Base-by-base conservation (phyloP, 164 flowering plant genomes). In the Malania oleifera region DNA sequence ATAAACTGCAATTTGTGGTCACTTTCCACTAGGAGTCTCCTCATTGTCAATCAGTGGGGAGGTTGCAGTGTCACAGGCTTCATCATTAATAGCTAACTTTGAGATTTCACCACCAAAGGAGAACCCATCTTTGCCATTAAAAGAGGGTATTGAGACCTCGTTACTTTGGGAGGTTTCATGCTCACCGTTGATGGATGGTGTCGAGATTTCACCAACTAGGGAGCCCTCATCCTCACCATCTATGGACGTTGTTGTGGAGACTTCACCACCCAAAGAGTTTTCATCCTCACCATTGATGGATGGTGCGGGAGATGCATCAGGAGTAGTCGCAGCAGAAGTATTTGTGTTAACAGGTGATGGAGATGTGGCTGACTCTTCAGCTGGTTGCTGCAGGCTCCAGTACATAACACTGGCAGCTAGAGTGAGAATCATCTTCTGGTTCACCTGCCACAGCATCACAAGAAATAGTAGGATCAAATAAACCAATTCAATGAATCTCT, bases 361-460 rank as follows among this genome's bases (percentile, higher is more conserved):
- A 18, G 76, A 72, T 38, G 68, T 55, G 0, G 73, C 81, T 0
- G 73, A 51, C 3, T 71, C 82, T 22, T 79, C 83, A 9, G 38
- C 69, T 0, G 71, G 72, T 57, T 82, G 86, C 60, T 82, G 89
- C 43, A 91, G 77, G 69, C 93, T 83, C 98, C 98, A 91, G 65
- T 83, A 88, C 98, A 91, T 88, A 53, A 91, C 79, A 72, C 98
- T 83, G 55, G 97, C 96, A 14, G 91, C 75, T 17, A 91, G 65
- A 35, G 86, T 82, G 15, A 91, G 84, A 53, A 91, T 80, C 98
- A 91, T 91, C 80, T 88, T 91, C 71, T 82, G 91, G 74, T 88
- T 91, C 51, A 88, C 98, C 98, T 88, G 85, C 35, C 54, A 61
- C 38, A 39, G 41, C 27, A 50, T n/a, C 11, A 28, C 5, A 38